Evolutionary conservation across 2,329 filamentous ascomycete genomes (phyloP).

Genomic region (Epichloe baconii): DNA sequence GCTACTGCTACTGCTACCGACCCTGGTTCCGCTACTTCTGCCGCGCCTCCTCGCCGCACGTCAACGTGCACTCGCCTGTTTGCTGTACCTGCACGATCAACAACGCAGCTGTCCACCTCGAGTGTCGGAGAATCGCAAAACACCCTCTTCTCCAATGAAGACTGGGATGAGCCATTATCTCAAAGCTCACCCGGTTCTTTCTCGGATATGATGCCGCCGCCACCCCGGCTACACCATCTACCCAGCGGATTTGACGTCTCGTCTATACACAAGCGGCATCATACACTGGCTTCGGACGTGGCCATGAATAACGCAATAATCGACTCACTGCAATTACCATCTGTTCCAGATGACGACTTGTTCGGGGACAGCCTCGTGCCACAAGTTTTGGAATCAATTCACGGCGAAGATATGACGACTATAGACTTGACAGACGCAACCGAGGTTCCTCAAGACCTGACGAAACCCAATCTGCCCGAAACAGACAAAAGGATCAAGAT

Average conservation of each 20-base stretch:
- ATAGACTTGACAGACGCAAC: conserved; percentile 27
- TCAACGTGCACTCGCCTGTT: conserved; percentile 8
- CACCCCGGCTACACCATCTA: not conserved
- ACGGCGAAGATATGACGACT: conserved; percentile 15
- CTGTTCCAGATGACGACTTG: conserved; percentile 13
- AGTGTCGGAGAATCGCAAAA: conserved; percentile 14
- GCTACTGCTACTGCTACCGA: not conserved
- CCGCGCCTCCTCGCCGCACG: conserved; percentile 6
- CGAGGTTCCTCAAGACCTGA: conserved; percentile 30
- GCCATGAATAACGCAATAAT: not conserved
- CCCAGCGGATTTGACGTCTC: not conserved
- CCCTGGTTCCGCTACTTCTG: conserved; percentile 3
- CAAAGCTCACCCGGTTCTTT: conserved; percentile 17
- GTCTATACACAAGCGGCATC: conserved; percentile 15
- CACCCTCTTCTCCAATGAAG: conserved; percentile 16
- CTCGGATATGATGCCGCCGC: conserved; percentile 17
- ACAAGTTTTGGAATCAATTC: not conserved
- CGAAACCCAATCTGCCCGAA: conserved; percentile 21
- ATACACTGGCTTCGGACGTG: conserved; percentile 8
- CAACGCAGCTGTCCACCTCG: conserved; percentile 8
- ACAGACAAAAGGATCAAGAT: conserved; percentile 39
- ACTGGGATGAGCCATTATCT: conserved; percentile 14
- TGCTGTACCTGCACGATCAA: conserved; percentile 12
- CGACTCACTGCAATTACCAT: not conserved
- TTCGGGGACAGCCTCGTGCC: conserved; percentile 13